Evolutionary conservation across 495 filamentous ascomycete species (phyloP), one percentile per base, ranked within the genome.

Genomic region (Aspergillus incahuasiensis): DNA sequence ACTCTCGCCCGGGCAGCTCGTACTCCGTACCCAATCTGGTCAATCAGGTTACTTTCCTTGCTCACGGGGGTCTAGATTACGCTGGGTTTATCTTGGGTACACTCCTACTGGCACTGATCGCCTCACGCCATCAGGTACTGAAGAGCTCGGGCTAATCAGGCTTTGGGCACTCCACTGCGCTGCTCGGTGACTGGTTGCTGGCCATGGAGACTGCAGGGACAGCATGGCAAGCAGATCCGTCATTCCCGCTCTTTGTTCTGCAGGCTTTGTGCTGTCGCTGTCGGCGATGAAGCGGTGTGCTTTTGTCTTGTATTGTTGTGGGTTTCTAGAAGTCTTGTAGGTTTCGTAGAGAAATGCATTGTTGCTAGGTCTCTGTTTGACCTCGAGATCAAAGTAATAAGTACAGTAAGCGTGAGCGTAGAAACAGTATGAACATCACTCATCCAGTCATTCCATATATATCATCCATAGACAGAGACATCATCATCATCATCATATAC

Each of bases 401-500:
- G 41, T 39, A 22, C 16, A 48, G n/a, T n/a, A n/a, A n/a, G n/a
- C n/a, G n/a, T 46, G 46, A 38, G 47, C n/a, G 28, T 54, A 54
- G 43, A 55, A 25, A 18, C 46, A 56, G 46, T 50, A 55, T 39
- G 46, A 43, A 51, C 57, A 41, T 46, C 6, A 55, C 34, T 55
- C 46, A 59, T 54, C 51, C 25, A 47, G 28, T 58, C 57, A 51
- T 59, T 59, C 16, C 52, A 25, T 59, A 28, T 59, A 28, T 28
- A 59, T 50, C 32, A 61, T 61, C 54, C 54, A 50, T 50, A 43
- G 53, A 47, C 28, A 49, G 45, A 19, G 40, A 21, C 41, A 43
- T 32, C 21, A 47, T 48, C n/a, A n/a, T n/a, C n/a, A n/a, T n/a
- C 50, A 52, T 25, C 21, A 47, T 48, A 50, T 56, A 56, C 54